Conservation (phyloP, 1,284 basidiomycete genomes). For the Stygiomarasmius scandens region DNA sequence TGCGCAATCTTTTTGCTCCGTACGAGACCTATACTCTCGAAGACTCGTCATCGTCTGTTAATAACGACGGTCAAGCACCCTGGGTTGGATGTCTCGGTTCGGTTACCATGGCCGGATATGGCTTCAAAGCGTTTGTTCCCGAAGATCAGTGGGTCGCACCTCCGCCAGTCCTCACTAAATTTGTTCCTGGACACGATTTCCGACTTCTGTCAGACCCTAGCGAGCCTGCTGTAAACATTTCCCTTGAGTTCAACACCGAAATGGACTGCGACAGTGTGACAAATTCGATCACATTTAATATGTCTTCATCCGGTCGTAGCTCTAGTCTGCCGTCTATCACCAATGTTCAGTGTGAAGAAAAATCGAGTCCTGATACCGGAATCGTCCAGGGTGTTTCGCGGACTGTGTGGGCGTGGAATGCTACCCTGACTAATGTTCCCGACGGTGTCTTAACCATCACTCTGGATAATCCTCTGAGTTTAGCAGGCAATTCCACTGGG, state of each 20-base stretch:
- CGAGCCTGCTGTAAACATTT: conserved; percentile 61
- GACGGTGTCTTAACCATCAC: conserved; percentile 82
- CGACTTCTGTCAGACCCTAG: conserved; percentile 57
- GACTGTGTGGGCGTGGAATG: conserved; percentile 74
- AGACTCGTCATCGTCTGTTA: conserved; percentile 62
- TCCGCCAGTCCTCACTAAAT: conserved; percentile 74
- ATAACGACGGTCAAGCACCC: conserved; percentile 51
- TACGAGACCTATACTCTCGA: conserved; percentile 76
- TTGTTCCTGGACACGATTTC: conserved; percentile 83
- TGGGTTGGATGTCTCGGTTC: conserved; percentile 73
- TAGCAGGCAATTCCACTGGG: conserved; percentile 52
- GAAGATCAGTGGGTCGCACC: conserved; percentile 65
- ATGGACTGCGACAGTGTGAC: conserved; percentile 80
- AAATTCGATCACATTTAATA: conserved; percentile 60
- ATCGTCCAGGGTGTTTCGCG: conserved; percentile 54
- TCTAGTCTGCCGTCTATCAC: conserved; percentile 50
- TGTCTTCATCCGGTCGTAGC: conserved; percentile 71
- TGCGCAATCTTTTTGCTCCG: conserved; percentile 81
- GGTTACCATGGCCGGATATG: conserved; percentile 72
- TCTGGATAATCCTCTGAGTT: conserved; percentile 57
- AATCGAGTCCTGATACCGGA: conserved; percentile 48
- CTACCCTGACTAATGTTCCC: conserved; percentile 69
- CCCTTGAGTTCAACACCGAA: conserved; percentile 74
- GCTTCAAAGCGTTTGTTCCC: conserved; percentile 84
- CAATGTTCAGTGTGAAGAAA: conserved; percentile 49